Evolutionary conservation across 768 basidiomycete species (phyloP), one percentile per base, ranked within the genome.

Genomic region (Tricholoma matsutake): DNA sequence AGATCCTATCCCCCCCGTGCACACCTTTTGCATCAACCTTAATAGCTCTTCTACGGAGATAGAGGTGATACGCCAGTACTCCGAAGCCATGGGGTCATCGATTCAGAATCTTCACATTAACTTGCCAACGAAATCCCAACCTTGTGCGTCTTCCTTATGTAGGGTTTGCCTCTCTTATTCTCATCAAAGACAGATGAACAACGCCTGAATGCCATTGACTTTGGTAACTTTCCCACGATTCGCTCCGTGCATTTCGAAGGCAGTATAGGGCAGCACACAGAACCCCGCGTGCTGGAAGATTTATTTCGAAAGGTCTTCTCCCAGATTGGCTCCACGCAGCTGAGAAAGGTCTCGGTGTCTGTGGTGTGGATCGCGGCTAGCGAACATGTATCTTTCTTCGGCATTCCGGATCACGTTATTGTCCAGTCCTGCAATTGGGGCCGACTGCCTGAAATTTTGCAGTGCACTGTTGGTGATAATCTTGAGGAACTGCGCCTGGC

Each of bases 361-460:
- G 62, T 72, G n/a, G 65, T 64, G 1, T 55, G 74, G 7, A 63
- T 34, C 31, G 63, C 66, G 2, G 25, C 54, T 18, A 56, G 64
- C 28, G 67, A 67, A 16, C 60, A 59, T 7, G 59, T 67, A 32
- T 60, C 65, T 4, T 72, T 69, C 60, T 69, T 70, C 54, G 73
- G 73, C 10, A 61, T 74, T 52, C 69, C 71, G 22, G 71, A 72
- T 51, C 61, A 70, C 54, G 59, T 67, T 5, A 59, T 72, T 8
- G 54, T 75, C 9, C 65, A 71, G 56, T 54, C 62, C 4, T 72
- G 69, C 59, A 66, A 64, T 57, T 76, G 73, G 73, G 71, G 68
- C 25, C 43, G 61, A 29, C 65, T 74, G 7, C 68, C 73, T 4
- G 62, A 59, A 10, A 67, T 69, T 31, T 61, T 76, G 34, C 54